Conservation (phyloP, 257 asterid species). For the Henckelia pumila region DNA sequence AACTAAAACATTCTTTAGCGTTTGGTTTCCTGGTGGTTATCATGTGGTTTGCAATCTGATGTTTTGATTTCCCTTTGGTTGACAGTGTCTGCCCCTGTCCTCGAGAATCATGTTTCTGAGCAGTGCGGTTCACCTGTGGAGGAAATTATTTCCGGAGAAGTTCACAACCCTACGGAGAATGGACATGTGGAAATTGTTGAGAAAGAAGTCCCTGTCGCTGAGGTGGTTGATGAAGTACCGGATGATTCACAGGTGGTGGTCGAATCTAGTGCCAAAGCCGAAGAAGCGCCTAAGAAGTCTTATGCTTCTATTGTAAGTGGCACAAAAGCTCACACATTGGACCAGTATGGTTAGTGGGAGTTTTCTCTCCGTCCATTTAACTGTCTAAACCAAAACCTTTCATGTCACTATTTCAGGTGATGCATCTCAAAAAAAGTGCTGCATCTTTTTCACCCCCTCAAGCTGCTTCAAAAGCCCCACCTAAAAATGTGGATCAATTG, state of each 20-base stretch:
- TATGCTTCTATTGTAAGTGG: conserved; percentile 88
- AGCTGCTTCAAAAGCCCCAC: conserved; percentile 41
- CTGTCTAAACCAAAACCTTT: neutral
- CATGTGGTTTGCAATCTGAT: conserved; percentile 19
- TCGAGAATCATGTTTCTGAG: conserved; percentile 55
- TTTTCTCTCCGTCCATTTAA: neutral
- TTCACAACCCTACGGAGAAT: conserved; percentile 71
- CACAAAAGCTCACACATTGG: neutral
- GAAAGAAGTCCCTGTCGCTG: conserved; percentile 72
- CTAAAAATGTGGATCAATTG: conserved; percentile 48
- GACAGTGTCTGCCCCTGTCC: conserved; percentile 48
- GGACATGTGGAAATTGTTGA: conserved; percentile 48
- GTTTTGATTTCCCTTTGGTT: neutral
- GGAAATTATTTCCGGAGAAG: conserved; percentile 66
- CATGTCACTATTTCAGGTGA: conserved; percentile 53
- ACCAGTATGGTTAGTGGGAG: neutral
- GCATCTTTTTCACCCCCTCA: conserved; percentile 58
- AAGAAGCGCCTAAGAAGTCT: conserved; percentile 76
- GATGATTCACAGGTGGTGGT: conserved; percentile 41
- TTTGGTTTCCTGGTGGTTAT: conserved; percentile 8
- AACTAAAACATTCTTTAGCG: conserved; percentile 18
- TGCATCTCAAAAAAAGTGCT: conserved; percentile 62
- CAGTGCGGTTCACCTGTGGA: conserved; percentile 48
- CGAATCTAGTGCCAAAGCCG: conserved; percentile 56
- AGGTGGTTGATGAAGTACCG: conserved; percentile 69